These are phyloP conservation scores for Solanum appendiculatum DNA, from an alignment of 257 asterid genomes.

Conservation along the genomic window DNA sequence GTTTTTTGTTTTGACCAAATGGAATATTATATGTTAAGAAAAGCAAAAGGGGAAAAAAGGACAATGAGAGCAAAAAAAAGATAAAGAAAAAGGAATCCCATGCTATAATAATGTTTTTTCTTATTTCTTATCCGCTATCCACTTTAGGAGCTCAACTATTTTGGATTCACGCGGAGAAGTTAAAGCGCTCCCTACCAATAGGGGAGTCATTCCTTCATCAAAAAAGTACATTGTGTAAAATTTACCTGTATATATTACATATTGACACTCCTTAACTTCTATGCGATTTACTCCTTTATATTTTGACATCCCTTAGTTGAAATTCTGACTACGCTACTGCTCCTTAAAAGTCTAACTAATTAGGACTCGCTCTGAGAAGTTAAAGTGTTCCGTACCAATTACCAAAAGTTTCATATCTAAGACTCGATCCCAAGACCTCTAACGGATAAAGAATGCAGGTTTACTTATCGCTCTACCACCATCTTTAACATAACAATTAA, in stretches of 20 bases:
- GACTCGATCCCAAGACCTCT: background rate
- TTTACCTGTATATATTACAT: too few species aligned
- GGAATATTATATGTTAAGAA: background rate
- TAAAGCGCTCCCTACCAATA: too few species aligned
- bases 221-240: too few species aligned
- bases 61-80: background rate
- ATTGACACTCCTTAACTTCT: too few species aligned
- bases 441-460: background rate
- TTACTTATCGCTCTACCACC: fast-evolving
- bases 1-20: background rate
- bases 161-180: too few species aligned
- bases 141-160: background rate
- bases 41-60: background rate
- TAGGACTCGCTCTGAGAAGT: too few species aligned
- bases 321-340: too few species aligned
- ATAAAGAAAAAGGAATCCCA: background rate
- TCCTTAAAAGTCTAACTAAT: too few species aligned
- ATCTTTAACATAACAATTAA: background rate
- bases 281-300: too few species aligned
- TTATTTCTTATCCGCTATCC: background rate
- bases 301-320: too few species aligned
- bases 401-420: background rate
- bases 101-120: background rate
- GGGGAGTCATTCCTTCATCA: too few species aligned
- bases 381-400: fast-evolving